Conservation (phyloP, 176 grass and related monocot species). For the Avena sativa region DNA sequence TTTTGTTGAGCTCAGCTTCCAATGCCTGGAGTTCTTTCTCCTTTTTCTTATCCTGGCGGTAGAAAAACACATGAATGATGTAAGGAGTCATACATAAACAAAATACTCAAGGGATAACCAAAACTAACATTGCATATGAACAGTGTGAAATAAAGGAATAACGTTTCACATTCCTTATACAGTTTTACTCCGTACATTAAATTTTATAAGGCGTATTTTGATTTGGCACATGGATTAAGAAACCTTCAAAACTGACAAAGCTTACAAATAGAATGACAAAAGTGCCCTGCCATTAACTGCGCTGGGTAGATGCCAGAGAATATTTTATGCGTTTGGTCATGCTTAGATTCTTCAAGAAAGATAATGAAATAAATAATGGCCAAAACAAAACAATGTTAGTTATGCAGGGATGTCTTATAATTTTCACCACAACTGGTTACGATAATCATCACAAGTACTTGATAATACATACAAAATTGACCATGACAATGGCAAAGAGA, state of each 20-base stretch:
- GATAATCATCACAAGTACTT: neutral
- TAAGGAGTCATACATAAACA: constrained; percentile 29
- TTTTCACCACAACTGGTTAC: neutral
- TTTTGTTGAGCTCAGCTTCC: constrained; percentile 93
- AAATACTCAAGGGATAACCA: constrained; percentile 6
- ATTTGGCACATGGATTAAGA: neutral
- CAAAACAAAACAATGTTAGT: neutral
- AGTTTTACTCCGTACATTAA: neutral
- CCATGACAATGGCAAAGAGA: neutral
- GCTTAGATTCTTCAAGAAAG: constrained; percentile 4
- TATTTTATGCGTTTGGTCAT: neutral
- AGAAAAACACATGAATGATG: constrained; percentile 29
- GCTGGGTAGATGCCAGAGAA: no score
- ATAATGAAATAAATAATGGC: neutral
- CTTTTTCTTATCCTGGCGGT: constrained; percentile 85
- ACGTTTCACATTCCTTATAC: neutral
- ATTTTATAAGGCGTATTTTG: neutral
- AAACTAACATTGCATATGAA: constrained; percentile 28
- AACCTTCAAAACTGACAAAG: neutral
- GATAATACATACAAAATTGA: neutral
- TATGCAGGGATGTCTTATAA: neutral
- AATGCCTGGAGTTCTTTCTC: constrained; percentile 97
- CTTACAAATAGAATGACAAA: neutral
- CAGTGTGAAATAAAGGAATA: neutral
- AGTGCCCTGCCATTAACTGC: neutral